Evolutionary conservation across 768 basidiomycete genomes (phyloP), one percentile per base, ranked within the genome.

Genomic region (Pulveroboletus sp.): DNA sequence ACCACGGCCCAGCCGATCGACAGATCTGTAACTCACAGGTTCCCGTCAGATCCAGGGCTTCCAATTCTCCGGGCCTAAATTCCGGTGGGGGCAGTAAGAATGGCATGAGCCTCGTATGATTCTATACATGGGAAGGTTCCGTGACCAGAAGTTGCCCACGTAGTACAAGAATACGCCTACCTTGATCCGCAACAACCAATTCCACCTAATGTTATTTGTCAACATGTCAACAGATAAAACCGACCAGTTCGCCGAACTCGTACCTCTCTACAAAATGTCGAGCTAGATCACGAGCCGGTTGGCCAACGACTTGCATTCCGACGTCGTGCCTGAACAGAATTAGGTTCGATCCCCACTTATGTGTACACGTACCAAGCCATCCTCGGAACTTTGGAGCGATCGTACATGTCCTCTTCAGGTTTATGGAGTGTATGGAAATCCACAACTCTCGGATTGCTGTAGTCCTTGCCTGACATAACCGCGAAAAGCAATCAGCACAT

Each of bases 11-110:
- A 12, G 89, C 87, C 14, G 92, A 95, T 22, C 96, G 84, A 66
- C 93, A 95, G 54, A 99, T 92, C 63, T 99, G 96, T 63, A 96
- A 76, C 65, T 99, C 96, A 67, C 94, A 97, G 0, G 95, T 98
- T 8, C 96, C 96, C 1, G 90, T 92, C 34, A 99, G 75, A 29
- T 90, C 88, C 71, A 89, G 73, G 20, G 82, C 76, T 22, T 80
- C 72, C 6, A 99, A 76, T 54, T 98, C 92, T 6, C 79, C 77
- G 14, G 84, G 78, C 55, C 76, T 89, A 68, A 93, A 98, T 61
- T 99, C 96, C 0, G 95, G 83, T 26, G 95, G 89, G 13, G 96
- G 96, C 27, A 96, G 69, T 37, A 98, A 72, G 74, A 95, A 95
- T 6, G 95, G 94, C 91, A 97, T 93, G 22, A 76, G 67, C 47